These are phyloP conservation scores for Phytophthora colocasiae DNA, from an alignment of 352 stramenopile species.

Conservation along the genomic window DNA sequence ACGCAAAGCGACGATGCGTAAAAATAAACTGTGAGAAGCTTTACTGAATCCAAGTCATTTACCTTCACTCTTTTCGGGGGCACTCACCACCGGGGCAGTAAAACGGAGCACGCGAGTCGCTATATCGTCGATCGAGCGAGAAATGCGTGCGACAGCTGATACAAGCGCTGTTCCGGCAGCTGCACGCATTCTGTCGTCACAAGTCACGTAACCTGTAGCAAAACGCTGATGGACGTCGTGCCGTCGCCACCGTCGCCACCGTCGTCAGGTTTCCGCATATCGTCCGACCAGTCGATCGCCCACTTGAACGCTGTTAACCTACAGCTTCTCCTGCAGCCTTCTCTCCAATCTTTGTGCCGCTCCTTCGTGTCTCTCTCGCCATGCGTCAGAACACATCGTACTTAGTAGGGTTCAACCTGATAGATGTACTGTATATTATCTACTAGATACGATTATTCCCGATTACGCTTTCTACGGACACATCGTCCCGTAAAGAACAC, in stretches of 20 bases:
- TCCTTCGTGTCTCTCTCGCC: constrained; percentile 17
- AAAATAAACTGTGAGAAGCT: constrained; percentile 29
- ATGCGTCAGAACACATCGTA: constrained; percentile 12
- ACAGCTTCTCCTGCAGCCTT: too few species aligned
- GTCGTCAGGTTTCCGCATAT: constrained; percentile 8
- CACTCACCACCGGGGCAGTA: constrained; percentile 6
- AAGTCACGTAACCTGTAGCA: constrained; percentile 1
- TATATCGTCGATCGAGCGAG: constrained; percentile 23
- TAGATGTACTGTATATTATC: background rate
- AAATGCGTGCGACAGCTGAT: constrained; percentile 23
- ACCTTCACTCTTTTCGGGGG: constrained; percentile 6
- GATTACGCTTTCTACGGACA: constrained; percentile 12
- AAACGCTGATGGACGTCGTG: constrained; percentile 1
- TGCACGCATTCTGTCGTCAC: constrained; percentile 1
- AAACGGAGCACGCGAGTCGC: background rate
- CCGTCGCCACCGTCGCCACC: constrained; percentile 1
- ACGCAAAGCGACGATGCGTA: constrained; percentile 32
- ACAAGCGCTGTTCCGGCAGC: constrained; percentile 6
- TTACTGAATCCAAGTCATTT: constrained; percentile 28
- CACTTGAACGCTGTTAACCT: background rate
- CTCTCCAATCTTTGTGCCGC: too few species aligned
- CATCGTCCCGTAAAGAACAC: constrained; percentile 1
- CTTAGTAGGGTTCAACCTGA: constrained; percentile 11
- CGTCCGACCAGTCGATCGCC: constrained; percentile 1
- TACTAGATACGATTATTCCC: constrained; percentile 13